Base-by-base conservation (phyloP, 2,329 filamentous ascomycete species). In the Teratosphaeria pseudoeucalypti region DNA sequence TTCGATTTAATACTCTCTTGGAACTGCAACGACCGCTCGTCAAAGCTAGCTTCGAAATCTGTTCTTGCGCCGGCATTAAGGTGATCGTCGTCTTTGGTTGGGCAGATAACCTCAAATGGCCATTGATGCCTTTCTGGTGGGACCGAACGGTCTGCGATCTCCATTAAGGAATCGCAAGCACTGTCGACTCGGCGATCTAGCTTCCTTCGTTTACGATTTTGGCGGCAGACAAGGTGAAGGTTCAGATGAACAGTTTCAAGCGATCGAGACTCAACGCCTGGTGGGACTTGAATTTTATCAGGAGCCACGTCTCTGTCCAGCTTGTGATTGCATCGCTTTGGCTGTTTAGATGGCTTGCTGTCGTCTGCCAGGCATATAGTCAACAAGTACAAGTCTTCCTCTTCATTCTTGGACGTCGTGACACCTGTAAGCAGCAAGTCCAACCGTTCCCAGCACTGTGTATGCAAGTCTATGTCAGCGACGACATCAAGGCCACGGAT, bases 181-280 rank as follows among this genome's bases (percentile, higher is more conserved):
- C 43, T 49, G n/a, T 49, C 43, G 43, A 49, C 43, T 19, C 43
- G 16, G 6, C 34, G 54, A 16, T 57, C 55, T 2, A 58, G 34
- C 49, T 32, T 55, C 23, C 23, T 52, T 9, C 59, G 59, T 39
- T 60, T 60, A 11, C 49, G 26, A 3, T 14, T 26, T 34, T 52
- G 7, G 29, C 29, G 12, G n/a, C 52, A 26, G 12, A 32, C 34
- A 27, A 71, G 57, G 3, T 66, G 55, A 58, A 73, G 57, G 2
- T 57, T 57, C 2, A 77, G 61, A 19, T 60, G 62, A 2, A 77
- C 64, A 6, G 63, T 66, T 5, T 72, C 60, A 32, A 66, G 57
- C 32, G 57, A 34, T 19, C 57, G 47, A 19, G 49, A 59, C 16
- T 2, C 54, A 6, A 65, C 55, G 5, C 62, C 63, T 27, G 54